Conservation (phyloP, 768 basidiomycete species). For the Lentinus brumalis region DNA sequence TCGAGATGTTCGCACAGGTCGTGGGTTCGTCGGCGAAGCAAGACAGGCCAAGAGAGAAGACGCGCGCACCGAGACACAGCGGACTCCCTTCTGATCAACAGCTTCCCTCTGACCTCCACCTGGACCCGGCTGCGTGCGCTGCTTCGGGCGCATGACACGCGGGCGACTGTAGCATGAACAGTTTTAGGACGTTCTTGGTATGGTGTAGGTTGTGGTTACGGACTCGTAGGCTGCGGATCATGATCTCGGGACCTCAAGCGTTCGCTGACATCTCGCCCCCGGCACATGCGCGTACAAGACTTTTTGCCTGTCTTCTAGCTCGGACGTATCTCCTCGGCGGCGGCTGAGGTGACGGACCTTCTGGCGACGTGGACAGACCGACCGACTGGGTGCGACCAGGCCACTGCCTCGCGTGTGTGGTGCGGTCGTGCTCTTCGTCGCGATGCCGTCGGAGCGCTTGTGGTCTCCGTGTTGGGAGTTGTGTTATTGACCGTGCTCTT, state of each 20-base stretch:
- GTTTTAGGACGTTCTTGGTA: conserved; percentile 46
- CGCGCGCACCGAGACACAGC: conserved; percentile 35
- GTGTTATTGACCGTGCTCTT: conserved; percentile 46
- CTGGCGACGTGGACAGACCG: conserved; percentile 21
- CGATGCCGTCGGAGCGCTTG: conserved; percentile 55
- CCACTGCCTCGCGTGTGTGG: neutral
- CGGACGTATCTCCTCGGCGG: conserved; percentile 43
- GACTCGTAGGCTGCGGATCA: conserved; percentile 39
- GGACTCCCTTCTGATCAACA: conserved; percentile 28
- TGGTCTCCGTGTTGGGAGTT: conserved; percentile 36
- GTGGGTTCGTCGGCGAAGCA: conserved; percentile 37
- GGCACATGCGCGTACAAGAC: conserved; percentile 46
- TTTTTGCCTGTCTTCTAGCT: conserved; percentile 55
- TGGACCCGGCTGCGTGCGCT: conserved; percentile 38
- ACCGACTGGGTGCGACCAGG: conserved; percentile 6
- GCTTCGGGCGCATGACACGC: conserved; percentile 31
- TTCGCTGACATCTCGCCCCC: conserved; percentile 40
- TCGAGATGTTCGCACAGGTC: conserved; percentile 34
- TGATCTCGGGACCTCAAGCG: conserved; percentile 37
- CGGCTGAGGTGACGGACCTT: conserved; percentile 33
- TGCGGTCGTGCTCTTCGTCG: conserved; percentile 34
- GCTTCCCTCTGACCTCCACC: conserved; percentile 45
- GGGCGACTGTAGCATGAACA: conserved; percentile 43
- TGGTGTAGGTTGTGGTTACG: conserved; percentile 52
- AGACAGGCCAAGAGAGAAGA: conserved; percentile 36